A percentile compares a stretch with the other conserved stretches of the same genome.
phyloP scores from a whole-genome alignment of 192 early-diverging fungal species.

The Backusella westeae region DNA sequence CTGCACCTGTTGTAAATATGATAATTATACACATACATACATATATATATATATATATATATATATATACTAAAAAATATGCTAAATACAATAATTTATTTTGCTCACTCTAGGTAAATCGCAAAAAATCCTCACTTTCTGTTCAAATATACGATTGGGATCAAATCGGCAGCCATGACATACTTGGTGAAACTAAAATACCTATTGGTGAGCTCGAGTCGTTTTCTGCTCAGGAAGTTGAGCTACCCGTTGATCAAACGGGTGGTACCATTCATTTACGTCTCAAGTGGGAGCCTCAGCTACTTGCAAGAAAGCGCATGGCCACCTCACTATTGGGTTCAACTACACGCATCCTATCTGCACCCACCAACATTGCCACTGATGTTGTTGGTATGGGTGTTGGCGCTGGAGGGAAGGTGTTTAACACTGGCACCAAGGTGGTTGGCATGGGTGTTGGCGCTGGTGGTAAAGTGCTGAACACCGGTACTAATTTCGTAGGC shows the following conservation, averaged over 20 bases:
- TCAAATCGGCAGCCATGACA: slow-evolving; percentile 57
- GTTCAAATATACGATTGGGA: slow-evolving; percentile 80
- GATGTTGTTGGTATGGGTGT: slow-evolving; percentile 57
- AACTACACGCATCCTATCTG: slow-evolving; percentile 45
- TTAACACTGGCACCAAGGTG: slow-evolving; percentile 31
- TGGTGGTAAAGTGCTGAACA: slow-evolving; percentile 18
- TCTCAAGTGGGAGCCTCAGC: slow-evolving; percentile 58
- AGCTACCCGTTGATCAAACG: background rate
- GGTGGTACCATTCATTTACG: slow-evolving; percentile 38
- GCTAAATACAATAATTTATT: background rate
- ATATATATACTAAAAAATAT: background rate
- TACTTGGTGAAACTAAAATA: slow-evolving; percentile 52
- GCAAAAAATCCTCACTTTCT: slow-evolving; percentile 52
- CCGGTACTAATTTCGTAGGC: slow-evolving; percentile 26
- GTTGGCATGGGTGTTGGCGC: background rate
- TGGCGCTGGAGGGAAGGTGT: slow-evolving; percentile 37
- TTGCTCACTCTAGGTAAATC: slow-evolving; percentile 12
- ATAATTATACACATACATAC: background rate
- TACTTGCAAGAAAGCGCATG: slow-evolving; percentile 33
- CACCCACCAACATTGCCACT: slow-evolving; percentile 56
- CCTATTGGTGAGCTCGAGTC: slow-evolving; percentile 40
- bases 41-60: no score
- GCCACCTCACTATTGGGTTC: slow-evolving; percentile 20
- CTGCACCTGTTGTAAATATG: slow-evolving; percentile 44
- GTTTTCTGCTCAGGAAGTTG: slow-evolving; percentile 24